phyloP scores from a whole-genome alignment of 129 eudicot species.

The Centrapalus pauciflorus region DNA sequence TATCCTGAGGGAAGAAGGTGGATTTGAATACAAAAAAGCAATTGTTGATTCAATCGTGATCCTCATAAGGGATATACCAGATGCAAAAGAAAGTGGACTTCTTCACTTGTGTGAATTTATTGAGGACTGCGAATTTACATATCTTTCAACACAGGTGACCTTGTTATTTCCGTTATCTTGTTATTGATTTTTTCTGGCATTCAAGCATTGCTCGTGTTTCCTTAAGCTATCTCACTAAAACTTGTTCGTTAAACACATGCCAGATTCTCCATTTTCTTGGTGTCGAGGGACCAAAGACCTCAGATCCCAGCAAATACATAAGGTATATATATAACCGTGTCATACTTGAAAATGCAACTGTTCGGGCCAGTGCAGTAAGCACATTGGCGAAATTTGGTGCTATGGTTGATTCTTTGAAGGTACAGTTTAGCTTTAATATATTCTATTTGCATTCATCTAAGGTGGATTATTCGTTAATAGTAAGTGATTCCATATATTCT shows the following conservation, averaged over 20 bases:
- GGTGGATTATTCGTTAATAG: conserved; percentile 1
- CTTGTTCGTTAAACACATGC: background rate
- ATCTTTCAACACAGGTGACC: conserved; percentile 85
- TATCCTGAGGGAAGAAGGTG: conserved; percentile 94
- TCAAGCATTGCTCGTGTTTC: background rate
- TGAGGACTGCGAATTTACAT: conserved; percentile 94
- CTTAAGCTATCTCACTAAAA: conserved; percentile 2
- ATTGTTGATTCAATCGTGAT: conserved; percentile 90
- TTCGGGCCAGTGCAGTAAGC: conserved; percentile 91
- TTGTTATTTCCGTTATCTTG: background rate
- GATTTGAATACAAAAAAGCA: conserved; percentile 91
- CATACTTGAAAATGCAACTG: conserved; percentile 96
- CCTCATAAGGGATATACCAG: conserved; percentile 89
- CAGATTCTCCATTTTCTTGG: conserved; percentile 96
- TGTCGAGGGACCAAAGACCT: conserved; percentile 93
- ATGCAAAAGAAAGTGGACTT: conserved; percentile 92
- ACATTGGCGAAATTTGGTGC: conserved; percentile 94
- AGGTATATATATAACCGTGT: conserved; percentile 89
- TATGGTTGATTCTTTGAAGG: conserved; percentile 76
- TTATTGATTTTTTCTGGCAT: background rate
- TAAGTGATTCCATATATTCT: conserved; percentile 1
- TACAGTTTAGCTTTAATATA: conserved; percentile 2
- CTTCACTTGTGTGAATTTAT: conserved; percentile 95
- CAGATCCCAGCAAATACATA: conserved; percentile 93
- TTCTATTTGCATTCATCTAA: background rate